phyloP scores from a whole-genome alignment of 1,284 basidiomycete species.

The Psilocybe mexicana region DNA sequence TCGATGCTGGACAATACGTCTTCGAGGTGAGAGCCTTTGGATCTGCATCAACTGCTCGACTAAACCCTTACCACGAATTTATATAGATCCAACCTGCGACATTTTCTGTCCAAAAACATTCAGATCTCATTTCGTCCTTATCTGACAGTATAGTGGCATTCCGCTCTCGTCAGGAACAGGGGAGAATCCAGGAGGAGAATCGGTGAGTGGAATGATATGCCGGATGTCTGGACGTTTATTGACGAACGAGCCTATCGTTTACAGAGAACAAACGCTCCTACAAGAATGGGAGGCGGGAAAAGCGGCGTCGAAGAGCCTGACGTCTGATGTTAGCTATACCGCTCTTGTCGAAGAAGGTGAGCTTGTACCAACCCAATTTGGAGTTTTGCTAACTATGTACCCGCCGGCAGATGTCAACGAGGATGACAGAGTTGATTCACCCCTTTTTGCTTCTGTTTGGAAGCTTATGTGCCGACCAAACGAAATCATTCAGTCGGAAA shows the following conservation, averaged over 20 bases:
- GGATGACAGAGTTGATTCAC: constrained; percentile 33
- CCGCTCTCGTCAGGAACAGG: constrained; percentile 34
- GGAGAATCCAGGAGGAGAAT: constrained; percentile 41
- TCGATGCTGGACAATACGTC: constrained; percentile 60
- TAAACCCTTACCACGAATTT: background rate
- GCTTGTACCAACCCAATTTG: constrained; percentile 2
- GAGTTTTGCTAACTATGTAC: background rate
- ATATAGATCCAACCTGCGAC: constrained; percentile 45
- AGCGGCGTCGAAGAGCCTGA: too few relatives aligned
- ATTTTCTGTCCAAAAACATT: constrained; percentile 59
- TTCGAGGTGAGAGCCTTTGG: constrained; percentile 46
- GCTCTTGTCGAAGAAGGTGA: background rate
- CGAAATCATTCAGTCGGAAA: constrained; percentile 44
- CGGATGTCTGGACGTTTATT: background rate
- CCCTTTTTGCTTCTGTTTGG: constrained; percentile 58
- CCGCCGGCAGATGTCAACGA: constrained; percentile 5
- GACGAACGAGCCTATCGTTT: background rate
- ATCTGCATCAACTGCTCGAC: background rate
- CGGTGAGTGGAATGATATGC: constrained; percentile 31
- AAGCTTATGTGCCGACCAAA: constrained; percentile 49
- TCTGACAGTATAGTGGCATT: constrained; percentile 45
- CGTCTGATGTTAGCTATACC: background rate
- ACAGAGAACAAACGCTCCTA: constrained; percentile 21
- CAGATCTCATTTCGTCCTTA: constrained; percentile 44
- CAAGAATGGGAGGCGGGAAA: constrained; percentile 33